Evolutionary conservation across 225 moss, liverwort and hornwort genomes (phyloP), one percentile per base, ranked within the genome.

Genomic region (Sphagnum contortum): DNA sequence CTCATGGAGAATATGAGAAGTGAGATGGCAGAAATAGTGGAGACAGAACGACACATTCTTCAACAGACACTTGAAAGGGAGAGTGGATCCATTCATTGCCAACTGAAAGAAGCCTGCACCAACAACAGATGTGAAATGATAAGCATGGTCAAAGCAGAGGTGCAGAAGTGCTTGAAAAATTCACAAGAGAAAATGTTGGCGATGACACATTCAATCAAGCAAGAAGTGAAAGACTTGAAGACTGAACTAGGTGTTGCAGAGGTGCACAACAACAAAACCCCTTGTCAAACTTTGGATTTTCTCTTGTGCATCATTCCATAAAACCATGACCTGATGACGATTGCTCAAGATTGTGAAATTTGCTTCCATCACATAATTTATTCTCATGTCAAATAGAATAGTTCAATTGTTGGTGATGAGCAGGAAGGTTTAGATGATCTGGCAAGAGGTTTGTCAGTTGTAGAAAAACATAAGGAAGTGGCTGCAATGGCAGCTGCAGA

Each of bases 71-170:
- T 90, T 50, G 80, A 87, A 65, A 85, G 65, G 64, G 83, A 90
- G 71, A 81, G 79, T 64, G 55, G 71, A 4, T 74, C 68, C 9
- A 80, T 73, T 45, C 83, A 83, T 72, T 70, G 67, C 7, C 92
- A 90, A 62, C 45, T 90, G 55, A 62, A 88, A 47, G 77, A 79
- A 8, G 62, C 80, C 5, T 76, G 72, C 48, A 69, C 73, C 13
- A 80, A 75, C 10, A 96, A 80, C 50, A 96, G 90, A 59, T 61
- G 29, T 49, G 92, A 96, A 65, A 71, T 92, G 44, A 57, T 83
- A 47, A 80, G 79, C 73, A 74, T 72, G 55, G 69, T 90, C 63
- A 90, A 76, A 62, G 63, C 68, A 60, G 90, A 92, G 12, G 65
- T 96, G 50, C 84, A 88, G 14, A 83, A 75, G 59, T 78, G 52